A percentile compares a stretch with the other conserved stretches of the same genome.
Evolutionary conservation across 176 grass and related monocot genomes (phyloP).

Genomic region (Secale cereale): DNA sequence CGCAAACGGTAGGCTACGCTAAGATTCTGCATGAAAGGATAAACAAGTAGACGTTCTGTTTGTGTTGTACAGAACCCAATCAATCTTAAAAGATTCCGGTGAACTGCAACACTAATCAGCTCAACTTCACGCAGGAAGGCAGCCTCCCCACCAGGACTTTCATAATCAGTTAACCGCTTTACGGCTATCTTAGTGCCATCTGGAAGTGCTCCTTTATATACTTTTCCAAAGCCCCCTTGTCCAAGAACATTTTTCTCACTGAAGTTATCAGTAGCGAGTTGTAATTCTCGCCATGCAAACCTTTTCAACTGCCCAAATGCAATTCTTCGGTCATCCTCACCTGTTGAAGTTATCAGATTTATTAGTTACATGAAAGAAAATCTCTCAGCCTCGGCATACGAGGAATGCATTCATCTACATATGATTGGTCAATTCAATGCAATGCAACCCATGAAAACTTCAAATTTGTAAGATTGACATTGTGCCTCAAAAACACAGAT

Average conservation of each 20-base stretch:
- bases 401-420: not conserved
- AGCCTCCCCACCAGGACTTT: constrained; percentile 90
- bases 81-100: constrained; percentile 91
- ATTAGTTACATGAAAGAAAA: constrained; percentile 13
- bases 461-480: not conserved
- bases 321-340: constrained; percentile 93
- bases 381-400: not conserved
- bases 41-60: constrained; percentile 89
- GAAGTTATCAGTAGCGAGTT: constrained; percentile 84
- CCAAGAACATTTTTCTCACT: constrained; percentile 96
- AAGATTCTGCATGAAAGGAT: constrained; percentile 98
- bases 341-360: constrained; percentile 33
- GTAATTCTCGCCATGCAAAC: constrained; percentile 91
- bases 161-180: constrained; percentile 90
- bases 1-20: constrained; percentile 92
- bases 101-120: constrained; percentile 98
- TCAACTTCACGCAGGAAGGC: constrained; percentile 97
- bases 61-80: constrained; percentile 97
- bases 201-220: constrained; percentile 93
- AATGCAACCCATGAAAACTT: not conserved
- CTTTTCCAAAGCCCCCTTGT: constrained; percentile 98
- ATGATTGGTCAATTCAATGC: constrained; percentile 2
- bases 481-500: not conserved
- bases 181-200: constrained; percentile 97
- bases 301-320: constrained; percentile 96